Percentiles rank a stretch among this genome's conserved stretches.
Conservation (phyloP, 495 filamentous ascomycete species). For the Lophiotrema nucula region DNA sequence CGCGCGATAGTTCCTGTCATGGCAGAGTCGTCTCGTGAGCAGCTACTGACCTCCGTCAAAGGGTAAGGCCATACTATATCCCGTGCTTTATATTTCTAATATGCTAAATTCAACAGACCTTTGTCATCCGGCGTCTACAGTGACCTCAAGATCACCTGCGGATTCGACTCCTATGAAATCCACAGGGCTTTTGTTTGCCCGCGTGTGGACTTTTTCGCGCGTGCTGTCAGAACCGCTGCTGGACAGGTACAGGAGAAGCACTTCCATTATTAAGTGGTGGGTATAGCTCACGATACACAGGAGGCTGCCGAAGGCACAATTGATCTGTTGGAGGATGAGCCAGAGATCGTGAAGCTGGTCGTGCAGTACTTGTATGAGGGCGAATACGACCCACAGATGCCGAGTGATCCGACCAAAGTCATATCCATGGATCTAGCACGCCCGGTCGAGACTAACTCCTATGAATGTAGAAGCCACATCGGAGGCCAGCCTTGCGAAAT, state of each 20-base stretch:
- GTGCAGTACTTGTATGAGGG: not conserved
- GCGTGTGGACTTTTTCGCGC: not conserved
- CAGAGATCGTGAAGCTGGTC: not conserved
- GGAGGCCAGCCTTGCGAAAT: too few species aligned
- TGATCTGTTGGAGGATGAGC: constrained; percentile 6
- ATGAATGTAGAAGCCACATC: not conserved
- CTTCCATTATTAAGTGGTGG: not conserved
- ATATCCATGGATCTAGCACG: not conserved
- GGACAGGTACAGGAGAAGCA: too few species aligned
- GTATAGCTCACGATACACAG: not conserved
- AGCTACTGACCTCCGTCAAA: too few species aligned
- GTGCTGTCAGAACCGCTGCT: not conserved
- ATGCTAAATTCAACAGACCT: too few species aligned
- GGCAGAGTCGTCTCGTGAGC: too few species aligned
- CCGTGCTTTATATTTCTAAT: too few species aligned
- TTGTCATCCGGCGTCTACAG: not conserved
- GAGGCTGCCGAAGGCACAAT: not conserved
- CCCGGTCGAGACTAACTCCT: not conserved
- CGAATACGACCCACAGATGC: not conserved
- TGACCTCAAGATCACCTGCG: not conserved
- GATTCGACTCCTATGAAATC: not conserved
- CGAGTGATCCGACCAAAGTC: not conserved
- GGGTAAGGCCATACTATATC: too few species aligned
- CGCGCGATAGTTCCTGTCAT: too few species aligned
- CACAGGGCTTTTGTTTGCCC: not conserved